Evolutionary conservation across 768 basidiomycete genomes (phyloP).

Genomic region (Tylopilus vinaceipallidus): DNA sequence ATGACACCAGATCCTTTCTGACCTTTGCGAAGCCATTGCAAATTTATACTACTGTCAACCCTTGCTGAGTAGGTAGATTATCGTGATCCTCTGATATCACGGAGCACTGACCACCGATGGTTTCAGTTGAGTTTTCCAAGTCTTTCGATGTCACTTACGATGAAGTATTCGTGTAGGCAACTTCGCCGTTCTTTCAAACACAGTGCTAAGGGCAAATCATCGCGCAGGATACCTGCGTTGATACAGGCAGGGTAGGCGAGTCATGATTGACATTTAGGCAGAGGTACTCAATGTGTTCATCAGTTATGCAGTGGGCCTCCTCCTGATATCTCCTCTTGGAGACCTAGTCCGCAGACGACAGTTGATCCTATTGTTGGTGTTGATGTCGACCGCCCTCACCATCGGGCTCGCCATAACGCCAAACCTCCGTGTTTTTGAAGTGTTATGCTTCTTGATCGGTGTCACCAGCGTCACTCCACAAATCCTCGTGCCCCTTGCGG

Average conservation of each 20-base stretch:
- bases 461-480: conserved; percentile 70
- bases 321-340: conserved; percentile 78
- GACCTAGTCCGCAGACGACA: conserved; percentile 78
- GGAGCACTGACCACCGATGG: not conserved
- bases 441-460: conserved; percentile 69
- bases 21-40: conserved; percentile 46
- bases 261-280: not conserved
- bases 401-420: conserved; percentile 70
- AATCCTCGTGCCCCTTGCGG: conserved; percentile 72
- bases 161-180: conserved; percentile 33
- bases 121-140: conserved; percentile 34
- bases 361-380: conserved; percentile 58
- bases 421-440: conserved; percentile 59
- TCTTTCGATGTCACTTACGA: conserved; percentile 40
- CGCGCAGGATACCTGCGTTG: conserved; percentile 57
- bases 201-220: not conserved
- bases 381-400: conserved; percentile 54
- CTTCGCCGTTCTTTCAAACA: not conserved
- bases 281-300: not conserved
- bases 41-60: conserved; percentile 87
- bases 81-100: not conserved
- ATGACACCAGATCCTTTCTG: not conserved
- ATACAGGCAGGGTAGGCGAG: conserved; percentile 68
- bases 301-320: conserved; percentile 70
- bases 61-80: conserved; percentile 53